Evolutionary conservation across 2,329 filamentous ascomycete genomes (phyloP).

Genomic region (Cordyceps pruinosa): DNA sequence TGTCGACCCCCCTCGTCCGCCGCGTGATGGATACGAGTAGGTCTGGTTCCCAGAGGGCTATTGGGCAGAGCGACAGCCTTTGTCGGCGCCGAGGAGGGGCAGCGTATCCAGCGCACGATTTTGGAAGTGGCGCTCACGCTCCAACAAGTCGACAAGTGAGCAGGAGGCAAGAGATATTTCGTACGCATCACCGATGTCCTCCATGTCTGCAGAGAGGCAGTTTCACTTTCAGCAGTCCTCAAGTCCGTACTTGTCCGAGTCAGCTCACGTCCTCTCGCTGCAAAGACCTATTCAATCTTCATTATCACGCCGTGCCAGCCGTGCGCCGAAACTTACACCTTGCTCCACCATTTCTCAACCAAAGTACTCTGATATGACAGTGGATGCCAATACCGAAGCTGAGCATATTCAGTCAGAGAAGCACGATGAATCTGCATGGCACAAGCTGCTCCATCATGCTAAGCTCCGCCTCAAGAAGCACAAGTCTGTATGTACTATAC

Average conservation of each 20-base stretch:
- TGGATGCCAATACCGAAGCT: background rate
- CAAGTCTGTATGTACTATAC: background rate
- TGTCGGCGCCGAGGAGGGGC: conserved; percentile 23
- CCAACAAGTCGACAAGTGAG: conserved; percentile 30
- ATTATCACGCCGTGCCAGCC: conserved; percentile 7
- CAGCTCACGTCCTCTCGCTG: conserved; percentile 41
- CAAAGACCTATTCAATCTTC: conserved; percentile 26
- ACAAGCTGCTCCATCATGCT: background rate
- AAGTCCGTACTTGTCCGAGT: conserved; percentile 42
- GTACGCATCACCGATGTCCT: conserved; percentile 21
- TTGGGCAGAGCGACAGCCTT: conserved; percentile 50
- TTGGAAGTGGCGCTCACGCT: conserved; percentile 36
- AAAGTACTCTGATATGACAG: background rate
- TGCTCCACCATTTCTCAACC: background rate
- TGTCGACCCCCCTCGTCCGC: conserved; percentile 48
- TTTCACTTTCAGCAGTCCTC: conserved; percentile 17
- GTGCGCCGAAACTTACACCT: conserved; percentile 12
- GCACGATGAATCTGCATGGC: background rate
- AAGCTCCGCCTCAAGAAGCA: background rate
- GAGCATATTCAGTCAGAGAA: background rate
- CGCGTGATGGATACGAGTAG: conserved; percentile 51
- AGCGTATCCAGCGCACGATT: conserved; percentile 28
- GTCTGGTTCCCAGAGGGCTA: conserved; percentile 58
- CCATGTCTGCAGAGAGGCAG: conserved; percentile 15
- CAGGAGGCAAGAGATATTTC: conserved; percentile 19